These are phyloP conservation scores for Ogataea angusta DNA, from an alignment of 805 yeast genomes.

Conservation along the genomic window DNA sequence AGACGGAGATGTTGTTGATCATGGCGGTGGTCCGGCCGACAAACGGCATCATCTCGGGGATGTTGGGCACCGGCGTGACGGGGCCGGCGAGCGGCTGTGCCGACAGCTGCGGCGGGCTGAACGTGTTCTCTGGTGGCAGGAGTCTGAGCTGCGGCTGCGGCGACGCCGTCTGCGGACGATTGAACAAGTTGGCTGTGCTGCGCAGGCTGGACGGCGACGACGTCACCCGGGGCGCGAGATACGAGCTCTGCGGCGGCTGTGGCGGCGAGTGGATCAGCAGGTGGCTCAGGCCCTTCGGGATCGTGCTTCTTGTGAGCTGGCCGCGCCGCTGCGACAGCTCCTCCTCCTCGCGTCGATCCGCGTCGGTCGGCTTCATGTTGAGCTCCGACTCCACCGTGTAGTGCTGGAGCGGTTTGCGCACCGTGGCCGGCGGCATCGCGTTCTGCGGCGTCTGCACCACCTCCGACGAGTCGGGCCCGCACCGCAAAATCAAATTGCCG, in stretches of 20 bases:
- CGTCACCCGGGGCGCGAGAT: conserved; percentile 20
- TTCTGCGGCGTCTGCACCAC: conserved; percentile 38
- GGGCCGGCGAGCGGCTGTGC: conserved; percentile 3
- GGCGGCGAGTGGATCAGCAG: conserved; percentile 42
- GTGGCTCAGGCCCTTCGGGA: conserved; percentile 54
- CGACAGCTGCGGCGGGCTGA: conserved; percentile 1
- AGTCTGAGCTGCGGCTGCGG: conserved; percentile 1
- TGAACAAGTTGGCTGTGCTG: conserved; percentile 3
- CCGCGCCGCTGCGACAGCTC: conserved; percentile 48
- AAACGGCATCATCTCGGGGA: conserved; percentile 34
- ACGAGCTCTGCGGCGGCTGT: conserved; percentile 25
- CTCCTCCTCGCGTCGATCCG: conserved; percentile 42
- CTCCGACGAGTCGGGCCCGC: conserved; percentile 62
- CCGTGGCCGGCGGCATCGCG: conserved; percentile 61
- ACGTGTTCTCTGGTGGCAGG: conserved; percentile 1
- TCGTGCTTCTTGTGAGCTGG: conserved; percentile 46
- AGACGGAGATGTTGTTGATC: conserved; percentile 58
- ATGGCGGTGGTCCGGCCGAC: conserved; percentile 52
- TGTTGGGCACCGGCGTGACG: conserved; percentile 6
- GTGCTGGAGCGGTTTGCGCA: conserved; percentile 41
- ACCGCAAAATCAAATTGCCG: conserved; percentile 57
- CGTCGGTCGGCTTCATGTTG: conserved; percentile 33
- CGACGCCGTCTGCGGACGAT: background rate
- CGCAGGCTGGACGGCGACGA: conserved; percentile 11
- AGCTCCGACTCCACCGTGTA: conserved; percentile 33